phyloP scores from a whole-genome alignment of 495 filamentous ascomycete genomes.

The Xylaria flabelliformis region DNA sequence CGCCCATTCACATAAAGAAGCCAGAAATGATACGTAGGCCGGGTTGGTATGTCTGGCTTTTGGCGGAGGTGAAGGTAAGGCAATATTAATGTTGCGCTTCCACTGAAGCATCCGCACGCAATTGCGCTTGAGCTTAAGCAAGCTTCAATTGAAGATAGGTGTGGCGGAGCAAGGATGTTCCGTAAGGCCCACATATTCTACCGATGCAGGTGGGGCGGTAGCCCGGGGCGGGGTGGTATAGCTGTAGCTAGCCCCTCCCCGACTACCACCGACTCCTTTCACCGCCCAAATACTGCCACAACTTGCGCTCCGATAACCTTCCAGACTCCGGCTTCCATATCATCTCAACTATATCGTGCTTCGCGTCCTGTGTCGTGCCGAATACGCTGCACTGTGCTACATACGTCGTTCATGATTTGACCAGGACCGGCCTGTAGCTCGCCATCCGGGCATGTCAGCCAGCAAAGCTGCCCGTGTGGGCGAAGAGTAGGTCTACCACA shows the following conservation, averaged over 20 bases:
- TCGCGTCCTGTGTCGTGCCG: neutral
- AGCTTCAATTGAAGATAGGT: slow-evolving; percentile 21
- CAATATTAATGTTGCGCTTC: neutral
- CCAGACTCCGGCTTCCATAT: neutral
- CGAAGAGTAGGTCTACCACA: slow-evolving; percentile 82
- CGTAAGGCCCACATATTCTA: neutral
- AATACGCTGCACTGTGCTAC: slow-evolving; percentile 1
- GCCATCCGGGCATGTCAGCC: slow-evolving; percentile 68
- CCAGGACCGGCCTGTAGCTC: slow-evolving; percentile 29
- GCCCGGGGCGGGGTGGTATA: neutral
- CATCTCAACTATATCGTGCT: neutral
- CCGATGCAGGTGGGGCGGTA: neutral
- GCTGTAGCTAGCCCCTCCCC: neutral
- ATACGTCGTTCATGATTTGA: slow-evolving; percentile 34
- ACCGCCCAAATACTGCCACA: slow-evolving; percentile 26
- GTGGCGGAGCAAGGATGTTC: slow-evolving; percentile 27
- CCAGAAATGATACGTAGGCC: neutral
- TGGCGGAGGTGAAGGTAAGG: neutral
- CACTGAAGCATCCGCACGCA: neutral
- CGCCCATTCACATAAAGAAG: neutral
- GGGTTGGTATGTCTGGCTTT: neutral
- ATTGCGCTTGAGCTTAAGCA: slow-evolving; percentile 32
- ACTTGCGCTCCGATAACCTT: slow-evolving; percentile 3
- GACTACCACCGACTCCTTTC: neutral
- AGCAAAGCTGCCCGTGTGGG: slow-evolving; percentile 91